Conservation (phyloP, 768 basidiomycete genomes). For the Suillus spraguei region DNA sequence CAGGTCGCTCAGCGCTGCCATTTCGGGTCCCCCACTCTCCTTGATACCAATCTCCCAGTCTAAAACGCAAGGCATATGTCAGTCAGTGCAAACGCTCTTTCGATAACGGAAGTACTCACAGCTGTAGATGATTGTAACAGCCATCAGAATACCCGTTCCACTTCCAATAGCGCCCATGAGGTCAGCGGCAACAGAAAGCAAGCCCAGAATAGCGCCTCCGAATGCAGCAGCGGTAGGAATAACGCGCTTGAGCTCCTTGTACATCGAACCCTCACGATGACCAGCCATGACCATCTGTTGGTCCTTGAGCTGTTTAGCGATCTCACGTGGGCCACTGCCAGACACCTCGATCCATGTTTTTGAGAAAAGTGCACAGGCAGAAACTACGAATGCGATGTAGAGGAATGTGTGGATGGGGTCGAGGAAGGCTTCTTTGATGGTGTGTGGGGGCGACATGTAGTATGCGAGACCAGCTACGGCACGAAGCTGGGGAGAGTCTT, state of each 20-base stretch:
- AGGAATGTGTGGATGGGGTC: slow-evolving; percentile 94
- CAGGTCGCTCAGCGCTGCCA: slow-evolving; percentile 79
- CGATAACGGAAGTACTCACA: slow-evolving; percentile 30
- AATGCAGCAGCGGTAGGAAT: slow-evolving; percentile 98
- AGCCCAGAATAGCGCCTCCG: slow-evolving; percentile 94
- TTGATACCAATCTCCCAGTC: slow-evolving; percentile 92
- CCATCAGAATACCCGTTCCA: slow-evolving; percentile 96
- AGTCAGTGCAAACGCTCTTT: slow-evolving; percentile 1
- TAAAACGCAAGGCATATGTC: slow-evolving; percentile 29
- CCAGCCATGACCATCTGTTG: slow-evolving; percentile 95
- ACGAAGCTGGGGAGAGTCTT: slow-evolving; percentile 90
- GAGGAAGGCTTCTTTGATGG: slow-evolving; percentile 79
- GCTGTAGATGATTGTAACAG: slow-evolving; percentile 96
- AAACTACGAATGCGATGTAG: slow-evolving; percentile 91
- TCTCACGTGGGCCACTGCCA: slow-evolving; percentile 91
- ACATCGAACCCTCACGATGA: slow-evolving; percentile 97
- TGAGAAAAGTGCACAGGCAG: slow-evolving; percentile 95
- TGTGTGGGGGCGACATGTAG: slow-evolving; percentile 99
- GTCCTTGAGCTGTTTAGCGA: slow-evolving; percentile 98
- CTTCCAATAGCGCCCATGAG: slow-evolving; percentile 95
- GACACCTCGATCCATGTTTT: slow-evolving; percentile 99
- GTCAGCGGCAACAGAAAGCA: slow-evolving; percentile 90
- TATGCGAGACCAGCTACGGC: slow-evolving; percentile 93
- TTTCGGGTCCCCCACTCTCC: slow-evolving; percentile 83
- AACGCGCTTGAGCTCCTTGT: slow-evolving; percentile 97